Evolutionary conservation across 192 early-diverging fungal genomes (phyloP).

Genomic region (Diversispora epigaea): DNA sequence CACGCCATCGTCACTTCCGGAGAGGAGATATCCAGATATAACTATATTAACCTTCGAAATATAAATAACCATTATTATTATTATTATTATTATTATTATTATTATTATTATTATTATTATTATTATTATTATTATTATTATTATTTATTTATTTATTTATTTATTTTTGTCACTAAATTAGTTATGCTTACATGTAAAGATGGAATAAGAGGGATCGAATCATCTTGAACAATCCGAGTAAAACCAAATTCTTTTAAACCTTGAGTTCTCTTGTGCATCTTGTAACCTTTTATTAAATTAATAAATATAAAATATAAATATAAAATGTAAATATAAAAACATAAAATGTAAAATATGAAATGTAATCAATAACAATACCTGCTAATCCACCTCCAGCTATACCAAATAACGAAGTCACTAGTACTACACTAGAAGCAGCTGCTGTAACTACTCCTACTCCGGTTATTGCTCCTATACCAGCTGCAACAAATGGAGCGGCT

Average conservation of each 20-base stretch:
- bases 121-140: background rate
- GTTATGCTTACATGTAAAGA: conserved; percentile 46
- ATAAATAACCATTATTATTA: background rate
- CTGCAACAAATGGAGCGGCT: conserved; percentile 58
- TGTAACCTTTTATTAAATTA: conserved; percentile 29
- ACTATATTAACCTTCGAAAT: conserved; percentile 48
- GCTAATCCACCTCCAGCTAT: conserved; percentile 56
- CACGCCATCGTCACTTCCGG: conserved; percentile 40
- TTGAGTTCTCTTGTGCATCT: conserved; percentile 42
- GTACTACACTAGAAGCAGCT: conserved; percentile 48
- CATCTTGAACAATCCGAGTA: conserved; percentile 47
- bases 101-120: conserved; percentile 7
- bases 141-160: too few relatives aligned
- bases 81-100: background rate
- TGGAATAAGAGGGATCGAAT: conserved; percentile 53
- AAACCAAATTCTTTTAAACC: conserved; percentile 53
- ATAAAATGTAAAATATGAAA: background rate
- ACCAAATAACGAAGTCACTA: conserved; percentile 58
- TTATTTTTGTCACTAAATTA: background rate
- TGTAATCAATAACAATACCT: conserved; percentile 31
- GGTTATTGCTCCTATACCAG: conserved; percentile 41
- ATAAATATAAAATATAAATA: conserved; percentile 1
- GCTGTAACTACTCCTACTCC: conserved; percentile 56
- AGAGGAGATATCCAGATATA: conserved; percentile 59
- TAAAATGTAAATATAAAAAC: background rate